Conservation (phyloP, 495 filamentous ascomycete genomes). For the Rusavskia elegans region DNA sequence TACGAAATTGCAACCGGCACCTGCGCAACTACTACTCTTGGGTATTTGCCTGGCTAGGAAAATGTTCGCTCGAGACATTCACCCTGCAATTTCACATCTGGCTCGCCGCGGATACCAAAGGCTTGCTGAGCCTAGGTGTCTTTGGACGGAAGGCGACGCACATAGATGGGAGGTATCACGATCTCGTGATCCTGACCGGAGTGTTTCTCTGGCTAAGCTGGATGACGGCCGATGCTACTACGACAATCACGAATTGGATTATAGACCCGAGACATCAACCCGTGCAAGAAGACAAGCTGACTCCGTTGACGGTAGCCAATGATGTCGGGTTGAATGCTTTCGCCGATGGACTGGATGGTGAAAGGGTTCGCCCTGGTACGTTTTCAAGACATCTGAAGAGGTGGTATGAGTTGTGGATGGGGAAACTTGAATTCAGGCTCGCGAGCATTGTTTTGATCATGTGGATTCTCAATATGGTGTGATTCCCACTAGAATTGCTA, state of each 20-base stretch:
- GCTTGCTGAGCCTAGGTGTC: slow-evolving; percentile 31
- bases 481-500: not conserved
- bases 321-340: not conserved
- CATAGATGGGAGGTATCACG: slow-evolving; percentile 8
- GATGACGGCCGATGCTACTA: slow-evolving; percentile 20
- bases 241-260: slow-evolving; percentile 23
- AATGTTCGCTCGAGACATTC: slow-evolving; percentile 40
- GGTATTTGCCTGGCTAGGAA: slow-evolving; percentile 37
- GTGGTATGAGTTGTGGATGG: not conserved
- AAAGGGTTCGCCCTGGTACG: not conserved
- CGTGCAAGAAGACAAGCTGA: not conserved
- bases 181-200: slow-evolving; percentile 21
- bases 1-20: slow-evolving; percentile 30
- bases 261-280: slow-evolving; percentile 13
- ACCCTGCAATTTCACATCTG: slow-evolving; percentile 46
- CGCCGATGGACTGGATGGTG: not conserved
- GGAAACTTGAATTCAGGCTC: slow-evolving; percentile 1
- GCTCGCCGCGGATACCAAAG: slow-evolving; percentile 42
- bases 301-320: not conserved
- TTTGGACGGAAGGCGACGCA: slow-evolving; percentile 12
- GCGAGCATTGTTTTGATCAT: not conserved
- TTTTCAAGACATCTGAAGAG: not conserved
- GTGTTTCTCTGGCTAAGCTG: slow-evolving; percentile 28
- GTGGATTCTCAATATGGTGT: not conserved
- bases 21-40: slow-evolving; percentile 26